A percentile compares a stretch with the other conserved stretches of the same genome.
phyloP scores from a whole-genome alignment of 805 yeast species.

The Pichia paraexigua region DNA sequence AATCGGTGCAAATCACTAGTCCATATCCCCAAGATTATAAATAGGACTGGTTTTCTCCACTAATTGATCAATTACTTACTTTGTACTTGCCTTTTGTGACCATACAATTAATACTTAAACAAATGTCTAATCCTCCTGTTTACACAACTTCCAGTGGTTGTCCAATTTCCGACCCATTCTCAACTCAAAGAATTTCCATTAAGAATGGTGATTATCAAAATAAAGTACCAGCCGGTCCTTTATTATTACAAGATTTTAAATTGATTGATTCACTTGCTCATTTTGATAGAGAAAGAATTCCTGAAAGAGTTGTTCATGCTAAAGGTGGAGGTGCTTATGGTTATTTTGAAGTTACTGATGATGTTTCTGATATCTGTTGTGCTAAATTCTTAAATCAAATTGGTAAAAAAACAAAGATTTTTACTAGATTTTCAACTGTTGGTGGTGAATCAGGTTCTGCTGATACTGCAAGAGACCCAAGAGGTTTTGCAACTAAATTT shows the following conservation, averaged over 20 bases:
- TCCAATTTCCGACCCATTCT: conserved; percentile 71
- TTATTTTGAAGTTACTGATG: conserved; percentile 79
- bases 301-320: conserved; percentile 91
- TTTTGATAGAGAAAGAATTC: conserved; percentile 84
- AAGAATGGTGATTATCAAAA: conserved; percentile 29
- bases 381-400: conserved; percentile 63
- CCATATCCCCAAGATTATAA: background rate
- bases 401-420: conserved; percentile 73
- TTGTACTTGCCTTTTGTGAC: no score
- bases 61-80: no score
- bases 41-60: background rate
- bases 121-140: conserved; percentile 40
- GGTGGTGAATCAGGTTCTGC: conserved; percentile 82
- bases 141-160: conserved; percentile 69
- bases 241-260: conserved; percentile 73
- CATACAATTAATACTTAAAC: no score
- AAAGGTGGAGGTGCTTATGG: conserved; percentile 92
- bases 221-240: conserved; percentile 49
- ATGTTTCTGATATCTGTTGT: conserved; percentile 62
- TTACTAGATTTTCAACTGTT: conserved; percentile 77
- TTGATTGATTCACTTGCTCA: conserved; percentile 77
- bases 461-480: conserved; percentile 80
- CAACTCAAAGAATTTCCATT: conserved; percentile 66
- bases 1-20: background rate
- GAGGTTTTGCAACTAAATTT: conserved; percentile 75